Evolutionary conservation across 1,139 yeast species (phyloP), one percentile per base, ranked within the genome.

Genomic region (Candida buenavistaensis): DNA sequence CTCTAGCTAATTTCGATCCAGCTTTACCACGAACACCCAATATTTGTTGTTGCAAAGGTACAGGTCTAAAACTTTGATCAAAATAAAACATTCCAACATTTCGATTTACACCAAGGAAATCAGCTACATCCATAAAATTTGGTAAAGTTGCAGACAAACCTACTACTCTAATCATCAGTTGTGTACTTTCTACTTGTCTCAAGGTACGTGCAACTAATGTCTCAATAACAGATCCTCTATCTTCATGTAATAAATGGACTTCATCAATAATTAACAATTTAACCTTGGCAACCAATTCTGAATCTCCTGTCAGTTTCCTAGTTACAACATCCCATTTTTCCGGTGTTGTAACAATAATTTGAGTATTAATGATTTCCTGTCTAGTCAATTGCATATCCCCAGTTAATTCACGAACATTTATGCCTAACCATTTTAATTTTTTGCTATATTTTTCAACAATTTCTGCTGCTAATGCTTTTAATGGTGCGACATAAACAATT

Each of bases 281-380:
- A 5, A 94, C 95, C 51, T 88, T 89, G 11, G 85, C 78, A 3
- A 88, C 94, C 26, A 92, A 64, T 44, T 90, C 96, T 33, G 80
- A 82, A 53, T 89, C 97, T 38, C 97, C 92, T 34, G 69, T 73
- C 55, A 76, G 84, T 52, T 92, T 92, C 55, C 98, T 75, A 0
- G 98, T 92, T 1, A 92, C 97, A 8, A 92, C 97, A 66, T 92
- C 99, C 99, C 99, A 92, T 61, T 92, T 92, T 57, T 92, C 98
- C 0, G 98, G 98, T 0, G 98, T 92, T 0, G 97, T 92, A 6
- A 92, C 97, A 48, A 92, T 86, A 27, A 92, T 74, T 56, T 92
- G 98, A 1, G 97, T 92, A 1, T 78, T 75, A 52, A 80, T 61
- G 24, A 92, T 88, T 57, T 92, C 97, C 10, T 81, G 76, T 48